phyloP scores from a whole-genome alignment of 2,329 filamentous ascomycete species.

The Talaromyces rugulosus region DNA sequence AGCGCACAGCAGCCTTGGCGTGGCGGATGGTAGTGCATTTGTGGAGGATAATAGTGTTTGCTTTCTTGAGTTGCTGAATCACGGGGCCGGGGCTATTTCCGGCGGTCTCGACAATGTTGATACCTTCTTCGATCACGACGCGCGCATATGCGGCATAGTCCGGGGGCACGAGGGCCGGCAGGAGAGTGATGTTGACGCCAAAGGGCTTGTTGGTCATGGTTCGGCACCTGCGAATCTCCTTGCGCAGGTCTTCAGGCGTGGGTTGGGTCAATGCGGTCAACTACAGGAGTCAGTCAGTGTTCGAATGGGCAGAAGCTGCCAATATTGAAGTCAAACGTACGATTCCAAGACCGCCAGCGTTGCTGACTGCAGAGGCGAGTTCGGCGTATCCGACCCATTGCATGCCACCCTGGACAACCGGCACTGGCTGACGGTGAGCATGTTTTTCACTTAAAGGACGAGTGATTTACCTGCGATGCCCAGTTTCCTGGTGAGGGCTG shows the following conservation, averaged over 20 bases:
- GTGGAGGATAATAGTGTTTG: conserved; percentile 76
- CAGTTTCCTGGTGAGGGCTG: conserved; percentile 57
- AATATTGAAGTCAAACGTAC: conserved; percentile 28
- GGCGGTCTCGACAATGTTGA: conserved; percentile 88
- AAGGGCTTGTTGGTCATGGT: conserved; percentile 64
- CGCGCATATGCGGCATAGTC: conserved; percentile 90
- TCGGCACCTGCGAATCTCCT: conserved; percentile 85
- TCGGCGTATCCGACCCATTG: conserved; percentile 55
- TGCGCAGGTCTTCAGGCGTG: conserved; percentile 82
- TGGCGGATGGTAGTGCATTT: conserved; percentile 98
- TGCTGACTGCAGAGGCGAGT: conserved; percentile 51
- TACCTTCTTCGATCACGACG: conserved; percentile 87
- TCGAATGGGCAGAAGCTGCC: neutral
- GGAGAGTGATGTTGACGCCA: conserved; percentile 90
- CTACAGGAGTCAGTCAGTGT: conserved; percentile 20
- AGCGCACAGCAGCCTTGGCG: conserved; percentile 83
- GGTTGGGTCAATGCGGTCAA: conserved; percentile 74
- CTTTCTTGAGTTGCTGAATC: conserved; percentile 81
- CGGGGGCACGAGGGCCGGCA: conserved; percentile 82
- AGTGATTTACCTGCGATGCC: conserved; percentile 44
- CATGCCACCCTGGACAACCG: conserved; percentile 51
- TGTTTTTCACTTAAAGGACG: neutral
- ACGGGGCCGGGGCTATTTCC: conserved; percentile 88
- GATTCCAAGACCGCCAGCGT: conserved; percentile 50
- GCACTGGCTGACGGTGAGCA: conserved; percentile 29